Evolutionary conservation across 2,329 filamentous ascomycete species (phyloP).

Genomic region (Claviceps pusilla): DNA sequence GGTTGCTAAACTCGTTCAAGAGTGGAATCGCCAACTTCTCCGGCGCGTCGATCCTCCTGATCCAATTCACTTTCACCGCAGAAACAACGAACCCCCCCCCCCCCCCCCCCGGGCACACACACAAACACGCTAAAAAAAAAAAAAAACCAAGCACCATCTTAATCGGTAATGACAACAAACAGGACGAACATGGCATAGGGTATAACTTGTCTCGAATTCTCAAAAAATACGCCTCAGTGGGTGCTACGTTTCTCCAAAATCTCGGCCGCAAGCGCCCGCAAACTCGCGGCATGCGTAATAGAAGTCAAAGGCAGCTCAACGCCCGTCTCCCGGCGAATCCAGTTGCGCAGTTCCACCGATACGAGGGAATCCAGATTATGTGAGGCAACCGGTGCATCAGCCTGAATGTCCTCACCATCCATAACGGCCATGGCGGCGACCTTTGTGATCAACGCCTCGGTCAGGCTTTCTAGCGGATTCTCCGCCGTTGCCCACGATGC

Average conservation of each 20-base stretch:
- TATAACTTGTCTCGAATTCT: no score
- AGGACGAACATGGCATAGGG: no score
- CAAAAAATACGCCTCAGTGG: neutral
- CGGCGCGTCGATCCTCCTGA: no score
- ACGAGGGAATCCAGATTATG: constrained; percentile 29
- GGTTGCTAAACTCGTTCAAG: no score
- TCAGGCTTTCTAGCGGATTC: constrained; percentile 1
- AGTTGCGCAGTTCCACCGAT: constrained; percentile 25
- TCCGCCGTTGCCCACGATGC: constrained; percentile 2
- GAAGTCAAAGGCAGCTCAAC: constrained; percentile 14
- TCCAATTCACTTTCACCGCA: no score
- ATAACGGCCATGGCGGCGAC: constrained; percentile 6
- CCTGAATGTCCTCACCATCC: constrained; percentile 12
- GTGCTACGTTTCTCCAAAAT: constrained; percentile 4
- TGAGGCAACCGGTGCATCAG: constrained; percentile 13
- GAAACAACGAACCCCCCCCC: no score
- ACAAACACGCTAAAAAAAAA: no score
- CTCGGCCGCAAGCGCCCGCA: constrained; percentile 1
- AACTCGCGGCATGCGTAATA: constrained; percentile 3
- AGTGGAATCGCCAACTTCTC: no score
- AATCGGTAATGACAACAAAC: no score
- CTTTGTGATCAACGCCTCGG: constrained; percentile 5
- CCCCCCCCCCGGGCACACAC: no score
- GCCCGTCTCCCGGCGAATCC: constrained; percentile 22
- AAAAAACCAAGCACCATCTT: no score